A percentile compares a stretch with the other conserved stretches of the same genome.
Conservation (phyloP, 1,284 basidiomycete species). For the Apiotrichum brassicae region DNA sequence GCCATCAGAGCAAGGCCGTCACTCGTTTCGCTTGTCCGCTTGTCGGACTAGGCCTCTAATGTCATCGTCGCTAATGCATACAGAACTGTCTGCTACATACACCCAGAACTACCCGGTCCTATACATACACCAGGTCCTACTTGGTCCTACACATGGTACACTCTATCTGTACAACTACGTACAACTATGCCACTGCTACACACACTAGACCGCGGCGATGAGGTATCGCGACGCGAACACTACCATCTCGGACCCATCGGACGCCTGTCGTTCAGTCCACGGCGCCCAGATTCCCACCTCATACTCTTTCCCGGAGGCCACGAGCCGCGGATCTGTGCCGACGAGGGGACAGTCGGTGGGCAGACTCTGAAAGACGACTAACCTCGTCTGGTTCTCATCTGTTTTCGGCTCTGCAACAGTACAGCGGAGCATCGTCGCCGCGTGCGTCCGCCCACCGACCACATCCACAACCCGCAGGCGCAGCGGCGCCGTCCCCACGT, state of each 20-base stretch:
- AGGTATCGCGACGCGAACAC: conserved; percentile 35
- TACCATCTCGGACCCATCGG: conserved; percentile 1
- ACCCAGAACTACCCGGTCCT: too few relatives aligned
- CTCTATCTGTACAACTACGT: too few relatives aligned
- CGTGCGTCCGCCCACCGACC: conserved; percentile 18
- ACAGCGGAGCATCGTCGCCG: conserved; percentile 19
- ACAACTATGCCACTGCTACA: background rate
- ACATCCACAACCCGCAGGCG: conserved; percentile 3
- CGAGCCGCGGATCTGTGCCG: conserved; percentile 25
- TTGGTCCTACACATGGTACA: too few relatives aligned
- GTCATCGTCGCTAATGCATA: too few relatives aligned
- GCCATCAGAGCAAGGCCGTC: too few relatives aligned
- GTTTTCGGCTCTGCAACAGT: background rate
- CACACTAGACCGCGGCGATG: conserved; percentile 20
- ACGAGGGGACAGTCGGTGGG: conserved; percentile 24
- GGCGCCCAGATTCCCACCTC: conserved; percentile 28
- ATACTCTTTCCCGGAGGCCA: conserved; percentile 11
- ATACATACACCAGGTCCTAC: too few relatives aligned
- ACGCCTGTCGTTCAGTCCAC: conserved; percentile 14
- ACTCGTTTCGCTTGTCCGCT: too few relatives aligned
- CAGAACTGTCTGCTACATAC: too few relatives aligned
- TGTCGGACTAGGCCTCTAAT: too few relatives aligned
- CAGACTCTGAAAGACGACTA: conserved; percentile 22
- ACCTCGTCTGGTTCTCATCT: background rate
- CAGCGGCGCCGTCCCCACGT: conserved; percentile 10